Evolutionary conservation across 2,329 filamentous ascomycete genomes (phyloP).

Genomic region (Ceratocystis colombiana): DNA sequence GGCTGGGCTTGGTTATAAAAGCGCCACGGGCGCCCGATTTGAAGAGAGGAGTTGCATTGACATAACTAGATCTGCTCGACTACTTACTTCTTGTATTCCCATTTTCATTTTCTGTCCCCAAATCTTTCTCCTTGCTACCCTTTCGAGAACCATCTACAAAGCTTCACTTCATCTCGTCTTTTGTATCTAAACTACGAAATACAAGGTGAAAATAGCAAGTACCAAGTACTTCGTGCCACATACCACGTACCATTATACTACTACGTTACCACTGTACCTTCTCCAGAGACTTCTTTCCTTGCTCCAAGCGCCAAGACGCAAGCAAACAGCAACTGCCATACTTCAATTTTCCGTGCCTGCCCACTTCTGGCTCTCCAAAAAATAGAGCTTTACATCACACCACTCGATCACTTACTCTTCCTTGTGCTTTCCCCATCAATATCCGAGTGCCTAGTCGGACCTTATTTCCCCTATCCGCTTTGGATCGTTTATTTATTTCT

Average conservation of each 20-base stretch:
- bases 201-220: background rate
- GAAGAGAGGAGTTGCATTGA: background rate
- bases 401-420: background rate
- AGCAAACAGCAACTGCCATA: background rate
- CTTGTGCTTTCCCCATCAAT: background rate
- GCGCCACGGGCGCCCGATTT: background rate
- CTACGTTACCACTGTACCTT: background rate
- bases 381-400: slow-evolving; percentile 7
- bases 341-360: background rate
- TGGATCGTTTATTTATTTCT: background rate
- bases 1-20: background rate
- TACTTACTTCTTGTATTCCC: background rate
- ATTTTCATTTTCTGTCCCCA: no score
- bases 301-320: background rate
- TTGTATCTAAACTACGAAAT: no score
- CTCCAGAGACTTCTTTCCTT: background rate
- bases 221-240: background rate
- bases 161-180: no score
- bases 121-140: no score
- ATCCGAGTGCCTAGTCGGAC: background rate
- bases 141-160: no score
- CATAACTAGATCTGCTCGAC: background rate
- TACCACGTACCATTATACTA: background rate
- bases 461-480: background rate
- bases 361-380: slow-evolving; percentile 12